These are phyloP conservation scores for Aeschynomene evenia DNA, from an alignment of 306 rosid species.

Conservation along the genomic window DNA sequence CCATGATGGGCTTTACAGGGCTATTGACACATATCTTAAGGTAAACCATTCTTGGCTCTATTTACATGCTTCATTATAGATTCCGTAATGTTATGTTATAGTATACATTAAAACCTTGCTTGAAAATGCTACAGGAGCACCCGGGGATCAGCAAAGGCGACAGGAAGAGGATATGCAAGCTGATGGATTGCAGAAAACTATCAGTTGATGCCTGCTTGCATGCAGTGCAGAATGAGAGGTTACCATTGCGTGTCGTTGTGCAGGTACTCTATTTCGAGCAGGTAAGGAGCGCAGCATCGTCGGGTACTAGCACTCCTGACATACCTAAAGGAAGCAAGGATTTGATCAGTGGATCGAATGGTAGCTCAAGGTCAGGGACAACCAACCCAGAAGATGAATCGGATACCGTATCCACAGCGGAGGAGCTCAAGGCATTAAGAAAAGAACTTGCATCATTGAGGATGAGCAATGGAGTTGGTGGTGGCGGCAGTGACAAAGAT, in stretches of 20 bases:
- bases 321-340: constrained; percentile 70
- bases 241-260: constrained; percentile 88
- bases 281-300: constrained; percentile 68
- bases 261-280: constrained; percentile 96
- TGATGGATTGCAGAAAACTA: constrained; percentile 89
- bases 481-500: constrained; percentile 47
- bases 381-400: constrained; percentile 78
- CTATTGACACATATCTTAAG: constrained; percentile 95
- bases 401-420: constrained; percentile 70
- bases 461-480: constrained; percentile 54
- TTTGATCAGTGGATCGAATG: constrained; percentile 59
- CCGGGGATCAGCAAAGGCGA: constrained; percentile 81
- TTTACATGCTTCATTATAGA: constrained; percentile 2
- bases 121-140: constrained; percentile 63
- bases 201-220: constrained; percentile 92
- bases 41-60: constrained; percentile 38
- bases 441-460: constrained; percentile 86
- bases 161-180: constrained; percentile 83
- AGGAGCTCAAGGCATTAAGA: constrained; percentile 84
- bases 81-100: constrained; percentile 5
- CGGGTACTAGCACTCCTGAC: constrained; percentile 96
- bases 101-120: constrained; percentile 7
- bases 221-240: constrained; percentile 94
- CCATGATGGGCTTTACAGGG: constrained; percentile 88
- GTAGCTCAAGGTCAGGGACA: constrained; percentile 88